phyloP scores from a whole-genome alignment of 352 stramenopile species.

The Globisporangium rhizosaccharum region DNA sequence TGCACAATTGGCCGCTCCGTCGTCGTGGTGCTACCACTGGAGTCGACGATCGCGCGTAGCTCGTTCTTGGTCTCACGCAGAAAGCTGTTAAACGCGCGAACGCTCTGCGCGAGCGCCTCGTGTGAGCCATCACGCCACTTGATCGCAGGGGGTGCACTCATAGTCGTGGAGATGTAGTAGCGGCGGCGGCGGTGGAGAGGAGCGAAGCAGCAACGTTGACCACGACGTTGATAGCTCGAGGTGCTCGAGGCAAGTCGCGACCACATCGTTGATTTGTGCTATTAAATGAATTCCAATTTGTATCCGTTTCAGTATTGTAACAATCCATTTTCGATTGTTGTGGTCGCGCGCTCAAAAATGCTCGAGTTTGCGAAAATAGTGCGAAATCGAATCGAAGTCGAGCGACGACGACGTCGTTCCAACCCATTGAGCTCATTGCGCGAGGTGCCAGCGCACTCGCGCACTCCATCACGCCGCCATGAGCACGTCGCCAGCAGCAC shows the following conservation, averaged over 20 bases:
- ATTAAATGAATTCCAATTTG: too few relatives aligned
- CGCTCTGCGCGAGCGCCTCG: constrained; percentile 4
- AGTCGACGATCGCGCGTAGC: constrained; percentile 3
- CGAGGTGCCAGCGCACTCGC: too few relatives aligned
- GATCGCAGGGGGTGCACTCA: constrained; percentile 12
- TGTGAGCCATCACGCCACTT: constrained; percentile 10
- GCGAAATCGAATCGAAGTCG: too few relatives aligned
- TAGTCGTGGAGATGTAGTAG: neutral
- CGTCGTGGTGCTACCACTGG: neutral
- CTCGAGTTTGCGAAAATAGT: too few relatives aligned
- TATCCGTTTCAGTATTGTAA: too few relatives aligned
- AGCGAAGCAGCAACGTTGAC: neutral
- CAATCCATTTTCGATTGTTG: too few relatives aligned
- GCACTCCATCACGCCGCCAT: too few relatives aligned
- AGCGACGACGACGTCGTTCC: too few relatives aligned
- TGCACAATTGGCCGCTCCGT: constrained; percentile 22
- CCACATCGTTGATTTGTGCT: too few relatives aligned
- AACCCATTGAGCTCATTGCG: too few relatives aligned
- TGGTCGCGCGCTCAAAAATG: too few relatives aligned
- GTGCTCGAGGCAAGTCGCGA: neutral
- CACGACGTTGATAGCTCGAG: neutral
- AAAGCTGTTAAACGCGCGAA: constrained; percentile 18
- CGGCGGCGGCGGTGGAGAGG: neutral
- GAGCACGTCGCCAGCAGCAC: too few relatives aligned
- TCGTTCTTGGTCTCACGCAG: constrained; percentile 14